Conservation (phyloP, 495 filamentous ascomycete species). For the Alectoria sarmentosa region DNA sequence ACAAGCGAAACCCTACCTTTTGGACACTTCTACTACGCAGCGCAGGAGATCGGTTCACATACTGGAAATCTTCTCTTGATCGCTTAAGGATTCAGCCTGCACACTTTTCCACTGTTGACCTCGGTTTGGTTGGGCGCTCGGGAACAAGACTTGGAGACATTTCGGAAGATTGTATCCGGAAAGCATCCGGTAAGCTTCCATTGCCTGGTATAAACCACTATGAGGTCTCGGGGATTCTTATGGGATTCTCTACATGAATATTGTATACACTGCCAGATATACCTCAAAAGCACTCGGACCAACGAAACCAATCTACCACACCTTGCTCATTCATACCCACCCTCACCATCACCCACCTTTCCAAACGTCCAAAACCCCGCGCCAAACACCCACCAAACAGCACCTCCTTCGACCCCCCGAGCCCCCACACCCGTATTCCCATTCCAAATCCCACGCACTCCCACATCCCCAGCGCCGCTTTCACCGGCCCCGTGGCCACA, state of each 20-base stretch:
- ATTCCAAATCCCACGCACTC: background rate
- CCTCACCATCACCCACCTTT: background rate
- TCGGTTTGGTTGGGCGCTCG: too few relatives aligned
- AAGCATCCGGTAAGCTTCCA: conserved; percentile 1
- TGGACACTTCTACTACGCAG: too few relatives aligned
- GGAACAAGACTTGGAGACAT: background rate
- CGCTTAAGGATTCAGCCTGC: background rate
- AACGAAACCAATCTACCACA: background rate
- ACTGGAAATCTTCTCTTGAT: too few relatives aligned
- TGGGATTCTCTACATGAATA: background rate
- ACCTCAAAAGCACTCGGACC: background rate
- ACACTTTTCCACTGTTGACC: background rate
- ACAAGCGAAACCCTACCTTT: too few relatives aligned
- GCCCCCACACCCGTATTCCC: background rate
- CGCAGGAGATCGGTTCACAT: too few relatives aligned
- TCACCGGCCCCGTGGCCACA: conserved; percentile 13
- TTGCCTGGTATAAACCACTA: background rate
- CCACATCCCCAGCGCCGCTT: background rate
- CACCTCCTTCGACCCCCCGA: background rate
- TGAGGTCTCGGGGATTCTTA: background rate
- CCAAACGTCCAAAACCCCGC: too few relatives aligned
- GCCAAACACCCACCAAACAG: background rate
- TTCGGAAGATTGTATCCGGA: conserved; percentile 5
- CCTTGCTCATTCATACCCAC: background rate
- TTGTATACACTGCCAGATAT: background rate